These are phyloP conservation scores for Kurtzmaniella quercitrusa DNA, from an alignment of 1,139 yeast genomes.

Conservation along the genomic window DNA sequence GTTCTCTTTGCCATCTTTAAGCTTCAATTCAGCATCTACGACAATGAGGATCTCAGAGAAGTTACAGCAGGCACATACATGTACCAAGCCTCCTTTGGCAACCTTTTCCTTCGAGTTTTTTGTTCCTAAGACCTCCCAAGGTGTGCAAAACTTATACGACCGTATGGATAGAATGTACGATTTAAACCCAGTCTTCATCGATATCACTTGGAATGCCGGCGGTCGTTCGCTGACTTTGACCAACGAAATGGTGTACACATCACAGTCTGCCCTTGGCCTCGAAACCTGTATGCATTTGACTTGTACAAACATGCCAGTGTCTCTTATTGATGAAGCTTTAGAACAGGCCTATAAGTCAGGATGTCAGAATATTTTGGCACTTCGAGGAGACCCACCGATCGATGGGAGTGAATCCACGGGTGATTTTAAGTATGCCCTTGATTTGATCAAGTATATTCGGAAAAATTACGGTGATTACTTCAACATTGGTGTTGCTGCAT, in stretches of 20 bases:
- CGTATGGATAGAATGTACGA: constrained; percentile 98
- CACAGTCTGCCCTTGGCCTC: constrained; percentile 88
- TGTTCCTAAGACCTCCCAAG: constrained; percentile 97
- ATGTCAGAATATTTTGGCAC: constrained; percentile 85
- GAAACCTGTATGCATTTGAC: constrained; percentile 99
- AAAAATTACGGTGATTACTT: constrained; percentile 57
- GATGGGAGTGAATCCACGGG: constrained; percentile 67
- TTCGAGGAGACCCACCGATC: constrained; percentile 82
- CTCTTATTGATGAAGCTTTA: constrained; percentile 79
- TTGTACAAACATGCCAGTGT: constrained; percentile 89
- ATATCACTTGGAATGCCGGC: constrained; percentile 98
- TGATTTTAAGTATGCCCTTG: constrained; percentile 71
- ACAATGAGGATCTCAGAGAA: constrained; percentile 53
- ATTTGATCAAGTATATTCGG: constrained; percentile 53
- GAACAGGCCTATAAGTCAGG: constrained; percentile 85
- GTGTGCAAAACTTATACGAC: constrained; percentile 92
- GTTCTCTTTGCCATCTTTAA: not conserved
- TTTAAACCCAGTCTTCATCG: constrained; percentile 85
- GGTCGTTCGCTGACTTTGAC: constrained; percentile 79
- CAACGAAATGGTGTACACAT: constrained; percentile 85
- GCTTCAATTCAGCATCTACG: not conserved
- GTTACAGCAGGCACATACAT: constrained; percentile 42
- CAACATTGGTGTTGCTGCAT: constrained; percentile 73
- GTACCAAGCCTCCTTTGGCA: constrained; percentile 46
- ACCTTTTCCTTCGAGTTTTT: constrained; percentile 95